These are phyloP conservation scores for Aureobasidium mangrovei DNA, from an alignment of 2,329 filamentous ascomycete genomes.

Conservation along the genomic window DNA sequence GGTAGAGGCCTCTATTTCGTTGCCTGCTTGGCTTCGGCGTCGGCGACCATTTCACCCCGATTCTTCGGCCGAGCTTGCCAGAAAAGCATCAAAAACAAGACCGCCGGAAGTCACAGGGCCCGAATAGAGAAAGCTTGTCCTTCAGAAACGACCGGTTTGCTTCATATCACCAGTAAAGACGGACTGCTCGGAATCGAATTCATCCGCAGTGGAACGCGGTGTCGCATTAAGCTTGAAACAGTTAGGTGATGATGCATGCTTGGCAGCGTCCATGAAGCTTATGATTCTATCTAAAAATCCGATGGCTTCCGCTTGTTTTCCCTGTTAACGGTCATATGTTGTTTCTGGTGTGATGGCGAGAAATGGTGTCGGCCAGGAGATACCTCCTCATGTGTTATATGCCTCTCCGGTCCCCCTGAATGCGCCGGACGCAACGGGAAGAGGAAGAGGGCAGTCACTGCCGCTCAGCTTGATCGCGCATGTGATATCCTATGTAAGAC, in stretches of 20 bases:
- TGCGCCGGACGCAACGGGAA: neutral
- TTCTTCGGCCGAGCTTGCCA: neutral
- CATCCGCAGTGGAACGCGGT: neutral
- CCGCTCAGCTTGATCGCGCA: conserved; percentile 51
- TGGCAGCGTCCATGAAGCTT: conserved; percentile 1
- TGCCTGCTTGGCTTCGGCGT: neutral
- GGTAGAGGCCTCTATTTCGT: conserved; percentile 38
- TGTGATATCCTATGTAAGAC: conserved; percentile 46
- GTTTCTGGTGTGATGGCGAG: neutral
- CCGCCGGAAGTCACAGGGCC: neutral
- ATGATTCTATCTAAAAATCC: conserved; percentile 5
- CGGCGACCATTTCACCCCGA: neutral
- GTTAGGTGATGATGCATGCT: conserved; percentile 1
- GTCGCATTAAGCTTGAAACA: neutral
- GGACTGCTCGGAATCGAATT: neutral
- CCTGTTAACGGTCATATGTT: neutral
- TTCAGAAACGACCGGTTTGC: neutral
- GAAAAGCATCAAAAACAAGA: neutral
- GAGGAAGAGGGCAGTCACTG: conserved; percentile 24
- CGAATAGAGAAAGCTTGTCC: neutral
- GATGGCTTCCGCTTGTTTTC: neutral
- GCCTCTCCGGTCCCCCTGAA: conserved; percentile 7
- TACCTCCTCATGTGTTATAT: conserved; percentile 9
- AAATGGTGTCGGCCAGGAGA: neutral
- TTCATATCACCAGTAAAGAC: no score